A percentile compares a stretch with the other conserved stretches of the same genome.
Evolutionary conservation across 1,284 basidiomycete species (phyloP).

Genomic region (Cystobasidiaceae sp.): DNA sequence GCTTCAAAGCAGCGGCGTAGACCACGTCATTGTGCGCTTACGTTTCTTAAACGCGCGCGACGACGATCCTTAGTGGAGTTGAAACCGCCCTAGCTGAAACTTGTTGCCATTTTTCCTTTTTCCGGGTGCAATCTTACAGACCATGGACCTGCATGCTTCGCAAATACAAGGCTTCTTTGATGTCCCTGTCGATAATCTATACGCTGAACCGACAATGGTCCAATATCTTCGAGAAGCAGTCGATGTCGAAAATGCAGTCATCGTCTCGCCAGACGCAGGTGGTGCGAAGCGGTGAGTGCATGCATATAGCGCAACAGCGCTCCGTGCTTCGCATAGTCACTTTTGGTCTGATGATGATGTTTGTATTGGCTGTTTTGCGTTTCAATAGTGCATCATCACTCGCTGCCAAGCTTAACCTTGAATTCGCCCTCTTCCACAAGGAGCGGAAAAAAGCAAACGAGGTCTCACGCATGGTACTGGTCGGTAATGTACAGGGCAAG

Average conservation of each 20-base stretch:
- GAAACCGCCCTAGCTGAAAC: too few species aligned
- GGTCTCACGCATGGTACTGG: conserved; percentile 97
- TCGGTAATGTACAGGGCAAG: conserved; percentile 89
- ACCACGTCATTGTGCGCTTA: conserved; percentile 88
- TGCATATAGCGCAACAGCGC: conserved; percentile 13
- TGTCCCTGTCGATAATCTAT: conserved; percentile 99
- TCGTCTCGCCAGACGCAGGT: conserved; percentile 97
- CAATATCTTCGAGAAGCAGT: conserved; percentile 92
- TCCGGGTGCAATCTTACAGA: conserved; percentile 54
- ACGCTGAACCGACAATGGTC: conserved; percentile 94
- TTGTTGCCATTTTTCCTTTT: background rate
- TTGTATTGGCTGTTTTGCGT: background rate
- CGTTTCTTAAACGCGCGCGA: background rate
- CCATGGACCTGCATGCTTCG: conserved; percentile 96
- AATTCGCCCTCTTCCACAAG: conserved; percentile 99
- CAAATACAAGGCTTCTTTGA: conserved; percentile 99
- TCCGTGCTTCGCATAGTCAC: background rate
- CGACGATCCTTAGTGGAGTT: too few species aligned
- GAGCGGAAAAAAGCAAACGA: conserved; percentile 99
- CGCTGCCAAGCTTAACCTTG: conserved; percentile 91
- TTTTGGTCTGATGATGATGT: background rate
- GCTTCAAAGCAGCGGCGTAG: conserved; percentile 87
- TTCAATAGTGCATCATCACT: conserved; percentile 82
- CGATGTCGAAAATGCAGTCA: conserved; percentile 79
- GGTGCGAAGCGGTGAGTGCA: conserved; percentile 86